Base-by-base conservation (phyloP, 139 green algal species). In the Pseudopediastrum boryanum region DNA sequence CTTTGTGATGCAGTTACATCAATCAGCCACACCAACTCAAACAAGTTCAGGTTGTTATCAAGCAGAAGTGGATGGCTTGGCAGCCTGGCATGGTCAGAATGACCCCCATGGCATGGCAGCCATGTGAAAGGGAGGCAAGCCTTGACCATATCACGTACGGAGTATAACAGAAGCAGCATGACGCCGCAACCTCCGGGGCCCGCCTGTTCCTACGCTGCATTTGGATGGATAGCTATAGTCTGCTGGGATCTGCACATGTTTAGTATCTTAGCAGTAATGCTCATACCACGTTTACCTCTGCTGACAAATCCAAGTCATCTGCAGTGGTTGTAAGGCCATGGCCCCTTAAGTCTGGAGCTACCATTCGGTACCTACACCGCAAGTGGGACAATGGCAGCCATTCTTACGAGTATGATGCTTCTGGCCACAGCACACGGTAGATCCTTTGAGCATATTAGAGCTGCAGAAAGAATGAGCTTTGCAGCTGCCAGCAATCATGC, bases 331-430 rank as follows among this genome's bases (percentile, higher is more conserved):
- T 94, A 23, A 77, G 29, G 1, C 94, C 94, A 85, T 98, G 94
- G 10, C 89, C 85, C 8, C 94, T 80, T 39, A 96, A 65, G 74
- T 98, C 94, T 9, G 92, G 79, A 0, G 94, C 94, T 3, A 93
- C 66, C 10, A 98, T 71, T 0, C 83, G 88, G 66, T 85, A 94
- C 72, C 87, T 93, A 83, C 36, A 70, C 9, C 2, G 35, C 4
- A 46, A 35, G 46, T 7, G 6, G n/a, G 42, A 68, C 39, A 66
- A 12, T 10, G 38, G 25, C 4, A 63, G n/a, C 36, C 36, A 38
- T 12, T 46, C 36, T 13, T 33, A 42, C 29, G 35, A 1, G n/a
- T 10, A 62, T 8, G 9, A 25, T 54, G 36, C 27, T 64, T 59
- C 39, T 50, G 25, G 48, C 9, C 63, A 23, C 63, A 16, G 5